These are phyloP conservation scores for Bacidia gigantensis DNA, from an alignment of 495 filamentous ascomycete species.

Conservation along the genomic window DNA sequence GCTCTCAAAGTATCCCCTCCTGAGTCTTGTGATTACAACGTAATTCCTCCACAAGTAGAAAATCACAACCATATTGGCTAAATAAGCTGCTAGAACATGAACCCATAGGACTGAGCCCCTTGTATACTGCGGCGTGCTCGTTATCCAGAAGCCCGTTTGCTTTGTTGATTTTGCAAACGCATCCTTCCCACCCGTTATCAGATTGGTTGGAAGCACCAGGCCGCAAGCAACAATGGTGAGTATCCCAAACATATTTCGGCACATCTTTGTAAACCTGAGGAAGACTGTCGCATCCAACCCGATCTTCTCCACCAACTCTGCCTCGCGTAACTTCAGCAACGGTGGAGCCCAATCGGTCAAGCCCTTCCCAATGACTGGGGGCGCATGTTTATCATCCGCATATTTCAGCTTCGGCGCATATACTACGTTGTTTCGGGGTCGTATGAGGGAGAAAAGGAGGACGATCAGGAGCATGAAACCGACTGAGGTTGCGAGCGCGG, in stretches of 20 bases:
- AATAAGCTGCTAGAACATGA: constrained; percentile 66
- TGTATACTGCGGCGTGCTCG: constrained; percentile 40
- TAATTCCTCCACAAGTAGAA: constrained; percentile 90
- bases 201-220: constrained; percentile 75
- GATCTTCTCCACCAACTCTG: constrained; percentile 57
- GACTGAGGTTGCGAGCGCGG: constrained; percentile 73
- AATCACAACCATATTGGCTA: constrained; percentile 60
- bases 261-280: constrained; percentile 79
- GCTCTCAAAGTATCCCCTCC: constrained; percentile 70
- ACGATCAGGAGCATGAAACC: constrained; percentile 57
- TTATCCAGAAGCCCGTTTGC: constrained; percentile 26
- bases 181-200: constrained; percentile 35
- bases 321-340: constrained; percentile 60
- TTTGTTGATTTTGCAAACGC: constrained; percentile 17
- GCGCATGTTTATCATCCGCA: constrained; percentile 80
- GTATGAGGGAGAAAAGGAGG: constrained; percentile 71
- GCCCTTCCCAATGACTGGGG: constrained; percentile 79
- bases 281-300: constrained; percentile 89
- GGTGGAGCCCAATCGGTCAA: constrained; percentile 75
- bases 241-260: constrained; percentile 71
- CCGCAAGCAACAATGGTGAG: constrained; percentile 60
- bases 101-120: constrained; percentile 51
- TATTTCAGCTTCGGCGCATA: constrained; percentile 92
- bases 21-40: constrained; percentile 49
- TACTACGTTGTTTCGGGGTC: constrained; percentile 78